A percentile compares a stretch with the other conserved stretches of the same genome.
phyloP scores from a whole-genome alignment of 306 rosid genomes.

The Lithocarpus polystachyus region DNA sequence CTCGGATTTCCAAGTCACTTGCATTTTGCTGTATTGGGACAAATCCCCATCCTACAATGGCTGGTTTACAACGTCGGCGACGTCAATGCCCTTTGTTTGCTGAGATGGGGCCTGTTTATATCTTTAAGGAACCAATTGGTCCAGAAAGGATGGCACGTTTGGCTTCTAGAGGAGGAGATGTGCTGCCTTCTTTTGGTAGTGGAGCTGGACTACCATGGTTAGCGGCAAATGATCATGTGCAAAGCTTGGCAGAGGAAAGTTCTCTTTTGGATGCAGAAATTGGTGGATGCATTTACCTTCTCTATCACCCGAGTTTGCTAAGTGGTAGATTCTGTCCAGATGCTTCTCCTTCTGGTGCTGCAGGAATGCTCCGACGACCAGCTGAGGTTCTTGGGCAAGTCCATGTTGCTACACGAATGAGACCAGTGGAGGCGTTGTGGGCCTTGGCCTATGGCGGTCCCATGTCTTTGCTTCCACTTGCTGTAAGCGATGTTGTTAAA shows the following conservation, averaged over 20 bases:
- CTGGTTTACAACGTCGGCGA: constrained; percentile 98
- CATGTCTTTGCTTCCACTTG: constrained; percentile 89
- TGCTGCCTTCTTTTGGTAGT: constrained; percentile 86
- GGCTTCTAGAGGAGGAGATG: constrained; percentile 94
- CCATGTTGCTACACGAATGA: constrained; percentile 80
- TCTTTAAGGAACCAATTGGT: constrained; percentile 94
- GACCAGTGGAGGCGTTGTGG: constrained; percentile 88
- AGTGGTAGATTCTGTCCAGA: constrained; percentile 95
- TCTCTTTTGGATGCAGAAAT: constrained; percentile 87
- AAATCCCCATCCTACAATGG: constrained; percentile 99
- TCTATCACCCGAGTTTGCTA: constrained; percentile 91
- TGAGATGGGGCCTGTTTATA: constrained; percentile 97
- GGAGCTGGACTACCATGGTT: constrained; percentile 95
- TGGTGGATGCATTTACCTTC: constrained; percentile 85
- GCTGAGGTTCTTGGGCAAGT: constrained; percentile 99
- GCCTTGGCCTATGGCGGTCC: constrained; percentile 97
- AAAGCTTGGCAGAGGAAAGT: constrained; percentile 75
- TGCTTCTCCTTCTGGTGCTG: constrained; percentile 93
- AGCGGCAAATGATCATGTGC: constrained; percentile 62
- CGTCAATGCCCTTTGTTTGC: constrained; percentile 99
- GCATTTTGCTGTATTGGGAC: constrained; percentile 99
- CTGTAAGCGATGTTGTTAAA: constrained; percentile 62
- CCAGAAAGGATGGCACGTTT: constrained; percentile 80
- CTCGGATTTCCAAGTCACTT: constrained; percentile 90
- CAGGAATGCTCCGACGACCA: constrained; percentile 90